These are phyloP conservation scores for Leishmania mexicana DNA, from an alignment of 208 protist genomes.

Conservation along the genomic window DNA sequence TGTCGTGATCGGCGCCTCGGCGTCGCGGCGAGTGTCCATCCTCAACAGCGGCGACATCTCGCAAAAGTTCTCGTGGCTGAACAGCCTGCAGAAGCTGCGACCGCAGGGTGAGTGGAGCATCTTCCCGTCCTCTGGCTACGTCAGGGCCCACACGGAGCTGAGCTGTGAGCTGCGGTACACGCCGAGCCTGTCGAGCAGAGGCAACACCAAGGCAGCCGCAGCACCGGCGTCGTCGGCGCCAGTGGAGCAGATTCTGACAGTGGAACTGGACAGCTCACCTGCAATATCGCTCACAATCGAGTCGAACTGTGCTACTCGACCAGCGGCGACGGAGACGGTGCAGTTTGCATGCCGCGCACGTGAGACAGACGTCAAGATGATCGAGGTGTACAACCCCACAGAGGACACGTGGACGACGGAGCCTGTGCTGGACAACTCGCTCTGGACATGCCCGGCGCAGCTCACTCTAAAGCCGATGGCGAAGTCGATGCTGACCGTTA, in stretches of 20 bases:
- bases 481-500: constrained; percentile 67
- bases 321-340: constrained; percentile 67
- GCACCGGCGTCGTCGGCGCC: neutral
- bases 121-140: constrained; percentile 74
- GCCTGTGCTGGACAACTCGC: constrained; percentile 83
- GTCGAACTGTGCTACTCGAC: constrained; percentile 78
- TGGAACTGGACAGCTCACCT: constrained; percentile 86
- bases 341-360: constrained; percentile 84
- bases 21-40: constrained; percentile 83
- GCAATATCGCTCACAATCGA: constrained; percentile 81
- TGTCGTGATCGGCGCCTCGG: constrained; percentile 82
- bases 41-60: constrained; percentile 97
- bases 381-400: constrained; percentile 87
- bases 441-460: constrained; percentile 69
- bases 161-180: constrained; percentile 91
- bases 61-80: constrained; percentile 91
- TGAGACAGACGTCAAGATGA: constrained; percentile 57
- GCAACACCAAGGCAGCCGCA: neutral
- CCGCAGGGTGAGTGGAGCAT: constrained; percentile 76
- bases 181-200: constrained; percentile 35
- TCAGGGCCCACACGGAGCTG: constrained; percentile 90
- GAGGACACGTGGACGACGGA: constrained; percentile 79
- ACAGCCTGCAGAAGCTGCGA: constrained; percentile 24
- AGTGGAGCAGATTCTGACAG: constrained; percentile 42
- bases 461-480: constrained; percentile 81